Base-by-base conservation (phyloP, 2,329 filamentous ascomycete species). In the Karstenula rhodostoma region DNA sequence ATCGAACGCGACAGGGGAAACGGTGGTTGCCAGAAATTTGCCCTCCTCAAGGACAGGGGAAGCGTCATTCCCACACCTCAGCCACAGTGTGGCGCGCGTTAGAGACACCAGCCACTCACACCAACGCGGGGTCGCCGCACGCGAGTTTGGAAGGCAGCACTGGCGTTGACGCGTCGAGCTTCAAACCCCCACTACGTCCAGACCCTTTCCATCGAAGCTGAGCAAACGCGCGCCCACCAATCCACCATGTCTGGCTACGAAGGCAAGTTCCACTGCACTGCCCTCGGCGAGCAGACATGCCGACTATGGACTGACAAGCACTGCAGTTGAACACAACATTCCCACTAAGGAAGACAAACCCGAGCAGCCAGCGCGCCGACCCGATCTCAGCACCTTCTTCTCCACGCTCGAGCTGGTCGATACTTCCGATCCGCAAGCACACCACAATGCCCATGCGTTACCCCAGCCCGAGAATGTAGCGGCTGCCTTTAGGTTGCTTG, bases 381-480 rank as follows among this genome's bases (percentile, higher is more conserved):
- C 87, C 29, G 87, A 90, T 73, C 83, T 89, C 43, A 87, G 84
- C 43, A 87, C 86, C 68, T 89, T 90, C 81, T 89, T 89, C 79
- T 82, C 83, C 59, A 84, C 85, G 47, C 84, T 89, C 61, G 85
- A 88, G 67, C 83, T 87, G 58, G 79, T 84, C 32, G 82, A 84
- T 62, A 86, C 84, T 9, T 84, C 82, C 32, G 81, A 84, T 70
- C 76, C 80, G 7, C 75, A 79, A 58, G 69, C 77, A 48, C 84
- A 83, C 46, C 81, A 82, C 56, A 85, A 88, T 68, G 79, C 80
- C n/a, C 78, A 89, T 73, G 85, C 87, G 1, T 73, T 87, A 0
- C 87, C 87, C 1, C 82, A 87, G 4, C 87, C 87, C 2, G 82
- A 83, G 57, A 86, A 89, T 68, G 81, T 89, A 66, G 83, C 84